These are phyloP conservation scores for Saccharomycopsis javanensis DNA, from an alignment of 805 yeast species.

Conservation along the genomic window DNA sequence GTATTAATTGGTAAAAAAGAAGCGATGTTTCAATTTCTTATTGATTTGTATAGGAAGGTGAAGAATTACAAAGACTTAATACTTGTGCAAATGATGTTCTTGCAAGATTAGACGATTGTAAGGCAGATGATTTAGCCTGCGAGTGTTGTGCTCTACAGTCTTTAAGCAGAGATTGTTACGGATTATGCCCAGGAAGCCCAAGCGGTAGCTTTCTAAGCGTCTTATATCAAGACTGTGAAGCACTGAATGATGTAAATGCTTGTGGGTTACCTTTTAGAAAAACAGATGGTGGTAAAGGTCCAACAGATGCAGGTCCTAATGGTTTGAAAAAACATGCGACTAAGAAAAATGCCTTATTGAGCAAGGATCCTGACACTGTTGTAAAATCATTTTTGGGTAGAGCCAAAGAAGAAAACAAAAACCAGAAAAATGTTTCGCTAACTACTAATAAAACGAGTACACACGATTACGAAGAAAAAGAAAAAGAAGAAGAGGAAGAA, in stretches of 20 bases:
- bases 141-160: constrained; percentile 48
- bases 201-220: constrained; percentile 38
- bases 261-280: constrained; percentile 42
- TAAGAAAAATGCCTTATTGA: background rate
- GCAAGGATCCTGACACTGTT: constrained; percentile 1
- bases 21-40: background rate
- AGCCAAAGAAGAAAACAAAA: background rate
- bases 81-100: constrained; percentile 40
- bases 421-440: background rate
- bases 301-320: background rate
- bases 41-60: constrained; percentile 23
- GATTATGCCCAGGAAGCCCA: constrained; percentile 38
- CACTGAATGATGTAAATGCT: constrained; percentile 40
- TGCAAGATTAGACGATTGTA: constrained; percentile 38
- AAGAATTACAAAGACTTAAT: constrained; percentile 34
- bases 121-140: constrained; percentile 45
- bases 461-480: background rate
- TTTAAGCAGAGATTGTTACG: constrained; percentile 36
- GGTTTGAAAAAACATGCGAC: background rate
- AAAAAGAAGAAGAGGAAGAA: too few relatives aligned
- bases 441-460: background rate
- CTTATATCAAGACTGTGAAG: constrained; percentile 36
- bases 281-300: constrained; percentile 24
- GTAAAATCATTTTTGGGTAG: constrained; percentile 8
- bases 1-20: too few relatives aligned